Evolutionary conservation across 371 early-diverging fungal genomes (phyloP).

Genomic region (Rhizomucor pusillus): DNA sequence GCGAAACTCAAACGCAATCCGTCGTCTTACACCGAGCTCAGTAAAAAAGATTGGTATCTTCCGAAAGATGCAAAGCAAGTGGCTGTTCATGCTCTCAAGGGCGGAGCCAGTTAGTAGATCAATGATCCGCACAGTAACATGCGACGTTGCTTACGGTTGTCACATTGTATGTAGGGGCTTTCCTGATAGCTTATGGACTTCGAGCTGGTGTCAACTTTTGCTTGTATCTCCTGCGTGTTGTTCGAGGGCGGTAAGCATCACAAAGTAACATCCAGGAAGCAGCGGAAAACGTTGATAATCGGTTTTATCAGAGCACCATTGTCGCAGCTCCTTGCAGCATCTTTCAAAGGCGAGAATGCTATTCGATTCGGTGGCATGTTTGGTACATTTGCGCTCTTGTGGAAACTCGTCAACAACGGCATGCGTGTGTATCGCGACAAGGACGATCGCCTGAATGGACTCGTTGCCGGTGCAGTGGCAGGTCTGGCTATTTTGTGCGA

Average conservation of each 20-base stretch:
- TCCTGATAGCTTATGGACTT: conserved; percentile 46
- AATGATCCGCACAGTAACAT: not conserved
- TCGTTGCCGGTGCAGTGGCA: conserved; percentile 59
- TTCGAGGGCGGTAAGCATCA: conserved; percentile 40
- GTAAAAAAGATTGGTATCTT: conserved; percentile 33
- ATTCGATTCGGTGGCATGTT: conserved; percentile 71
- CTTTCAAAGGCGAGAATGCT: conserved; percentile 51
- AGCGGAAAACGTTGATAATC: not conserved
- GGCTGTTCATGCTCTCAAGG: conserved; percentile 42
- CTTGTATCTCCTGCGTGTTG: conserved; percentile 40
- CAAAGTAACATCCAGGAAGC: not conserved
- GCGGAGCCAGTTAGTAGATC: conserved; percentile 38
- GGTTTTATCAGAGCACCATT: conserved; percentile 40
- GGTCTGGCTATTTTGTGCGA: conserved; percentile 60
- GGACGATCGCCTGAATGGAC: conserved; percentile 62
- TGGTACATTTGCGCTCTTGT: conserved; percentile 71
- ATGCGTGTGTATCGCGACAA: conserved; percentile 54
- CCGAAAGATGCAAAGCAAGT: conserved; percentile 34
- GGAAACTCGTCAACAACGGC: conserved; percentile 72
- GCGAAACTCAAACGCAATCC: conserved; percentile 38
- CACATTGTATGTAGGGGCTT: conserved; percentile 30
- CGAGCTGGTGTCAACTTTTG: conserved; percentile 50
- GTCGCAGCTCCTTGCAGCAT: conserved; percentile 33
- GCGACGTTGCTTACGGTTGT: not conserved
- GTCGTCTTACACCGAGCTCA: conserved; percentile 23